A percentile compares a stretch with the other conserved stretches of the same genome.
These are phyloP conservation scores for Apiotrichum sp. DNA, from an alignment of 1,284 basidiomycete genomes.

Conservation along the genomic window DNA sequence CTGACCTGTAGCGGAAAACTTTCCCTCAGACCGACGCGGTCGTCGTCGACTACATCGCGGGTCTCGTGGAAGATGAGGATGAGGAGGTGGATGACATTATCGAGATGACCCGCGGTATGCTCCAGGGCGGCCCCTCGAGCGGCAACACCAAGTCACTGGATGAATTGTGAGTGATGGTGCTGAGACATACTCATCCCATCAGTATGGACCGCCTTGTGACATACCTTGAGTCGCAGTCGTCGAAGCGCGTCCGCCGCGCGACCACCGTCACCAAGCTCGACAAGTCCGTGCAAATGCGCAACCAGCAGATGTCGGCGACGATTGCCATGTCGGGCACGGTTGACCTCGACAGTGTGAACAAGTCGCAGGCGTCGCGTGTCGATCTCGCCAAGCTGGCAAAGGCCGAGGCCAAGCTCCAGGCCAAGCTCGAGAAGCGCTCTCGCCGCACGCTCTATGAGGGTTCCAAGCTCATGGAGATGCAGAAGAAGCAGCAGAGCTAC, in stretches of 20 bases:
- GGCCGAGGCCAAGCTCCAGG: constrained; percentile 94
- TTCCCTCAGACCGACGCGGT: constrained; percentile 89
- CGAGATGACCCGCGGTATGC: constrained; percentile 66
- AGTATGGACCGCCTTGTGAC: constrained; percentile 56
- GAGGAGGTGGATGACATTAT: constrained; percentile 79
- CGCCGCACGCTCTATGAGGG: constrained; percentile 88
- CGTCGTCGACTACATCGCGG: constrained; percentile 85
- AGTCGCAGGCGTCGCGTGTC: constrained; percentile 89
- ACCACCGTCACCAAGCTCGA: constrained; percentile 66
- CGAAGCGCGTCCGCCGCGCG: constrained; percentile 50
- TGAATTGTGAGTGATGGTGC: constrained; percentile 24
- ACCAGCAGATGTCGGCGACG: constrained; percentile 69
- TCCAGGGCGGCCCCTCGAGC: constrained; percentile 47
- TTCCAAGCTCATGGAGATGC: constrained; percentile 87
- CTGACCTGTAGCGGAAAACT: constrained; percentile 51
- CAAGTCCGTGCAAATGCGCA: constrained; percentile 90
- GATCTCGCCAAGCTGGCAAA: constrained; percentile 98
- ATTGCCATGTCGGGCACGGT: constrained; percentile 80
- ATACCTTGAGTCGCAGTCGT: constrained; percentile 61
- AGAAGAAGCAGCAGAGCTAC: constrained; percentile 92
- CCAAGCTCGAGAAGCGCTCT: constrained; percentile 93
- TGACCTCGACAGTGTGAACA: constrained; percentile 88
- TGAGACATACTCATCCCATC: constrained; percentile 15
- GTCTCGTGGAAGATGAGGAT: constrained; percentile 85
- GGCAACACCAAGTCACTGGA: constrained; percentile 41